Base-by-base conservation (phyloP, 768 basidiomycete genomes). In the Favolaschia claudopus region DNA sequence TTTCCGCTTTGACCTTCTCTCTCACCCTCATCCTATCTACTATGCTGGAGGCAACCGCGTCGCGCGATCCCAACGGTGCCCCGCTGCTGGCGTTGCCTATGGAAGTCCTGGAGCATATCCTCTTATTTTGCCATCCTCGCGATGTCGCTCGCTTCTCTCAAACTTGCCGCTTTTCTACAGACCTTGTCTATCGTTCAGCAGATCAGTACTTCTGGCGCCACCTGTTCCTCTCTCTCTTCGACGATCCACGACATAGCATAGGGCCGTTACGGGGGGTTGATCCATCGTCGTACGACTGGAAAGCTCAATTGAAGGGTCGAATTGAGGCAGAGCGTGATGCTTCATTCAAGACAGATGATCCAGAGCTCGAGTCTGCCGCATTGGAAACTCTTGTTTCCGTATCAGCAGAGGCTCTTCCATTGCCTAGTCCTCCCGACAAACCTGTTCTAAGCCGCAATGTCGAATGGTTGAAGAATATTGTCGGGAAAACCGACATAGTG, bases 141-240 rank as follows among this genome's bases (percentile, higher is more conserved):
- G 87, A 89, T 54, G 80, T 91, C 40, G 77, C 85, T n/a, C 68
- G 78, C 25, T 87, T 90, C 68, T 76, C 87, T 14, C 76, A 77
- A 67, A 84, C 86, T 42, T 89, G 85, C 67, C 76, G 76, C 20
- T 64, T 73, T 8, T 81, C 85, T 15, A 75, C 74, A 63, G 65
- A 68, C 36, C 72, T 89, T 42, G 79, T 89, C 39, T 83, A 86
- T 66, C 69, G 74, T 20, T 58, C 76, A 28, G 58, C 74, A 27
- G 86, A 89, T 72, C 81, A 82, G 43, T 83, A 85, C 67, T 79
- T 93, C 36, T 93, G 89, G 89, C 85, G 86, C 50, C 76, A 82
- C 49, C 76, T 91, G 48, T 91, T 88, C 71, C 81, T 89, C 34
- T 54, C 73, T 43, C 79, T 82, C 7, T 91, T 90, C 70, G 91